Conservation (phyloP, 768 basidiomycete genomes). For the Xerocomus potaroensis region DNA sequence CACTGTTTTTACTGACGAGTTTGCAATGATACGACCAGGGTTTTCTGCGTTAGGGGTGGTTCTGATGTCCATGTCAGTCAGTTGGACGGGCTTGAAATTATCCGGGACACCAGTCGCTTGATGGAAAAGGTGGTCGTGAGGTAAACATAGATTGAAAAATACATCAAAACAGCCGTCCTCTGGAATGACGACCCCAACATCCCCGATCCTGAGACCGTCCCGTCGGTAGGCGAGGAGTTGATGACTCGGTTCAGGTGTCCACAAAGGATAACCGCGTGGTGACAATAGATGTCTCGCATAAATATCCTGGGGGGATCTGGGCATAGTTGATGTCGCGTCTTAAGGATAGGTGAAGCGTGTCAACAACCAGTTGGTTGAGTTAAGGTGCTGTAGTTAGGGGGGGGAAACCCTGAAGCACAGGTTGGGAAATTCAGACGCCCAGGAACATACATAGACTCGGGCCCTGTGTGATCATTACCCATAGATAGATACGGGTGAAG, state of each 20-base stretch:
- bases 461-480: too few species aligned
- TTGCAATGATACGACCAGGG: slow-evolving; percentile 4
- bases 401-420: background rate
- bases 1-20: slow-evolving; percentile 5
- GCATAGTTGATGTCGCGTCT: background rate
- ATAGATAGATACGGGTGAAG: too few species aligned
- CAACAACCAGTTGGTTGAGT: background rate
- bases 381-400: background rate
- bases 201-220: slow-evolving; percentile 31
- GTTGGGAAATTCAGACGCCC: too few species aligned
- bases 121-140: slow-evolving; percentile 25
- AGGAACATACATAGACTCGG: too few species aligned
- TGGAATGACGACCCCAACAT: slow-evolving; percentile 31
- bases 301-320: slow-evolving; percentile 7
- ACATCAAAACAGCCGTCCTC: slow-evolving; percentile 25
- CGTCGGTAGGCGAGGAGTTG: slow-evolving; percentile 19
- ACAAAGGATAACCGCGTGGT: slow-evolving; percentile 29
- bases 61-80: slow-evolving; percentile 5
- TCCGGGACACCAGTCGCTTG: slow-evolving; percentile 21
- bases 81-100: slow-evolving; percentile 20
- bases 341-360: background rate
- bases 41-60: slow-evolving; percentile 1
- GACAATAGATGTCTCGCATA: slow-evolving; percentile 16
- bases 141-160: slow-evolving; percentile 31
- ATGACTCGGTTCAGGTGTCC: slow-evolving; percentile 27